phyloP scores from a whole-genome alignment of 2,329 filamentous ascomycete species.

The Chaetomiaceae sp. region DNA sequence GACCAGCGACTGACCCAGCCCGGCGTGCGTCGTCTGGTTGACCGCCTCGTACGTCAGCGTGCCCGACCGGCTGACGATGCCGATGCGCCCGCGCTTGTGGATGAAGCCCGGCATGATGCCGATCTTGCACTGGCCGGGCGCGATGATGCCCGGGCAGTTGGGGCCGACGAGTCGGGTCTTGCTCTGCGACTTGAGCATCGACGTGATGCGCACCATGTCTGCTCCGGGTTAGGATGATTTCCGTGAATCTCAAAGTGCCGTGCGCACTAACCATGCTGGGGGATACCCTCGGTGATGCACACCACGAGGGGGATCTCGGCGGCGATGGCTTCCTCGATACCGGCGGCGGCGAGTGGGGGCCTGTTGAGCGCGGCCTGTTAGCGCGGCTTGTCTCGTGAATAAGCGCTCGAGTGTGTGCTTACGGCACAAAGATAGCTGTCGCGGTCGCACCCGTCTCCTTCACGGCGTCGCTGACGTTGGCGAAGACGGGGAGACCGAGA shows the following conservation, averaged over 20 bases:
- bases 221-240: too few relatives aligned
- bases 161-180: slow-evolving; percentile 96
- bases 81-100: slow-evolving; percentile 98
- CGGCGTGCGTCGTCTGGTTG: slow-evolving; percentile 97
- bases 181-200: slow-evolving; percentile 93
- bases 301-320: slow-evolving; percentile 94
- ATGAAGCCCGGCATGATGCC: slow-evolving; percentile 99
- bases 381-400: slow-evolving; percentile 5
- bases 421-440: slow-evolving; percentile 95
- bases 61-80: slow-evolving; percentile 96
- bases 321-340: slow-evolving; percentile 93
- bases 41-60: slow-evolving; percentile 99
- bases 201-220: slow-evolving; percentile 99
- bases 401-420: slow-evolving; percentile 33
- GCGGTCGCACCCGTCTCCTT: slow-evolving; percentile 87
- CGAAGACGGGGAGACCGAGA: slow-evolving; percentile 88
- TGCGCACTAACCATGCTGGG: slow-evolving; percentile 72
- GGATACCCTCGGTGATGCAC: slow-evolving; percentile 97
- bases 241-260: background rate
- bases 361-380: slow-evolving; percentile 38
- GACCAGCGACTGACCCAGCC: slow-evolving; percentile 94
- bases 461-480: slow-evolving; percentile 77
- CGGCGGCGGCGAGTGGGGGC: slow-evolving; percentile 81
- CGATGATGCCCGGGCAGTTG: slow-evolving; percentile 98
- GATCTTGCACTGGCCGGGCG: slow-evolving; percentile 95